Percentiles rank a stretch among this genome's conserved stretches.
phyloP scores from a whole-genome alignment of 257 asterid species.

The Paulownia fortunei region DNA sequence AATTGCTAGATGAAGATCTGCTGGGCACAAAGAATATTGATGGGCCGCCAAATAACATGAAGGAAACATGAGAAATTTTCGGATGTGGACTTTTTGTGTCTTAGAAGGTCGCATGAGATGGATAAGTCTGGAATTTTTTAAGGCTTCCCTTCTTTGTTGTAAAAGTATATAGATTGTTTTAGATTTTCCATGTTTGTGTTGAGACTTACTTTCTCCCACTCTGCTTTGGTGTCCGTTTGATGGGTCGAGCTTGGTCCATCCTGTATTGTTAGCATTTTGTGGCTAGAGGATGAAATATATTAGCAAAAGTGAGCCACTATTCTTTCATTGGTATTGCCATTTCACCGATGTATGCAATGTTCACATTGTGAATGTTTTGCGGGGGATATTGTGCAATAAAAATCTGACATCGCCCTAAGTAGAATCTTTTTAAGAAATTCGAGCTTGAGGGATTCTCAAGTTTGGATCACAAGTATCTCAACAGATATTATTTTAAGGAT shows the following conservation, averaged over 20 bases:
- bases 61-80: not conserved
- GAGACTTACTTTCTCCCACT: not conserved
- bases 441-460: no score
- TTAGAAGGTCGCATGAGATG: not conserved
- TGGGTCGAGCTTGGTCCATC: not conserved
- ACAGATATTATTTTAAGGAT: no score
- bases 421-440: no score
- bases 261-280: not conserved
- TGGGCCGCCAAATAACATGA: not conserved
- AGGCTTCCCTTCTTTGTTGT: slow-evolving; percentile 26
- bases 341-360: not conserved
- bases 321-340: not conserved
- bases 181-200: not conserved
- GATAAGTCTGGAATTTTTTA: not conserved
- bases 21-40: not conserved
- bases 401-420: not conserved
- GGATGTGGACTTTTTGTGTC: not conserved
- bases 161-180: slow-evolving; percentile 17
- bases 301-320: not conserved
- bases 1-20: slow-evolving; percentile 53
- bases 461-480: no score
- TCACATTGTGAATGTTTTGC: not conserved
- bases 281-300: not conserved
- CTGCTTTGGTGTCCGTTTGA: not conserved
- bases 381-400: not conserved